Conservation (phyloP, 164 flowering plant genomes). For the Kingdonia uniflora region DNA sequence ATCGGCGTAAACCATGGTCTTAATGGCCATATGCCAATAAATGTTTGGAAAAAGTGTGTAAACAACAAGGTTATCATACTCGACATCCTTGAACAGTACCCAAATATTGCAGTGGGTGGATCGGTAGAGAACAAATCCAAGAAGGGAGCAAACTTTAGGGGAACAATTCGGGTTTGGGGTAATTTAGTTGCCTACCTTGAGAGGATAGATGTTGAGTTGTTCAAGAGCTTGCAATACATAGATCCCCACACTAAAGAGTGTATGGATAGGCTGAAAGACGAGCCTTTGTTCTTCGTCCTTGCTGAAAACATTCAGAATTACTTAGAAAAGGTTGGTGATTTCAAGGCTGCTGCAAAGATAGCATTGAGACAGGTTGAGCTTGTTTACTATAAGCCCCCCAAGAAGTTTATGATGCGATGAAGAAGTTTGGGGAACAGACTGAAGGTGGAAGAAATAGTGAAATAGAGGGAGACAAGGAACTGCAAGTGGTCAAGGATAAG, state of each 20-base stretch:
- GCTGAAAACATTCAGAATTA: conserved; percentile 87
- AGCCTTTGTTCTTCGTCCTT: conserved; percentile 66
- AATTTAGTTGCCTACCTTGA: conserved; percentile 87
- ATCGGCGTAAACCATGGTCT: conserved; percentile 87
- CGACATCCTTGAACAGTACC: conserved; percentile 65
- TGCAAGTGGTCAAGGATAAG: conserved; percentile 33
- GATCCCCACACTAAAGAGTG: conserved; percentile 92
- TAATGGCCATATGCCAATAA: conserved; percentile 84
- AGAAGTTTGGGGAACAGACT: conserved; percentile 60
- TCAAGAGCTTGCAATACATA: conserved; percentile 84
- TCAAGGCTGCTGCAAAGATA: conserved; percentile 75
- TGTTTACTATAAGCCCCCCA: conserved; percentile 86
- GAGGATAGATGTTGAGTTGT: conserved; percentile 67
- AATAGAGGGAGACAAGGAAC: conserved; percentile 33
- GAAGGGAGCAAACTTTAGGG: conserved; percentile 62
- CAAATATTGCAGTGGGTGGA: conserved; percentile 79
- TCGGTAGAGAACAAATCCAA: conserved; percentile 74
- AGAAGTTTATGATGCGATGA: conserved; percentile 95
- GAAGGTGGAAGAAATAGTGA: conserved; percentile 33
- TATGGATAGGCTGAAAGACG: conserved; percentile 84
- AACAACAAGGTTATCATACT: conserved; percentile 58
- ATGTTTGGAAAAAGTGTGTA: conserved; percentile 87
- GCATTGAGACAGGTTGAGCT: conserved; percentile 76
- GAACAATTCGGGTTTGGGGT: conserved; percentile 76
- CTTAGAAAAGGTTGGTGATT: conserved; percentile 49